Evolutionary conservation across 2,329 filamentous ascomycete genomes (phyloP), one percentile per base, ranked within the genome.

Genomic region (Teratosphaeria pseudoeucalypti): DNA sequence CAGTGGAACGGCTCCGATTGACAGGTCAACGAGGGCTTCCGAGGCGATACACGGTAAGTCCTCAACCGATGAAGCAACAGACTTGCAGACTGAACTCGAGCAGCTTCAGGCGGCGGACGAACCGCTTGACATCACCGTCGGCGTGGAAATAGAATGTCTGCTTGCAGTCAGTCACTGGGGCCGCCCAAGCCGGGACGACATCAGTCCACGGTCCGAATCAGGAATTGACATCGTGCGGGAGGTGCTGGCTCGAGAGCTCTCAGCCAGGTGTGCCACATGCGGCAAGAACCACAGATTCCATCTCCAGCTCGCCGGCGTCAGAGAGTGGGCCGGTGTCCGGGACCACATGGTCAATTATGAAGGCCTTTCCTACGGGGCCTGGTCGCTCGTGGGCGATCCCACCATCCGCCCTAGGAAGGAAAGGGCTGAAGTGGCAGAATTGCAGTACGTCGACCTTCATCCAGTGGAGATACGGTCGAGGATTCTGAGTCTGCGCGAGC

Each of bases 381-480:
- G 43, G 43, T 19, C 43, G n/a, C n/a, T 49, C 19, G 43, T 49
- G 9, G 43, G 43, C 6, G 43, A 49, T n/a, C 23, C 43, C 16
- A 49, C 43, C 1, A n/a, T 49, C 6, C 43, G 11, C 6, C 43
- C 43, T 6, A 49, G 16, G 3, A 49, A 23, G 43, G 43, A 49
- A 23, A 19, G 16, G 16, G 43, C 16, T 10, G 16, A 23, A 23
- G 43, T 49, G 43, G 16, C 11, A 23, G 32, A 29, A 9, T n/a
- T 32, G 7, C 14, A 27, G 7, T 19, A 57, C 27, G 34, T 57
- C n/a, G 55, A 57, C 5, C 26, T 58, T 34, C 57, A 56, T 26
- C 10, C 34, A 14, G 34, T 63, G 14, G 64, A 65, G 54, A 39
- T 67, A n/a, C 49, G 54, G 32, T 61, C 59, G 29, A 57, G 62